Percentiles rank a stretch among this genome's conserved stretches.
phyloP scores from a whole-genome alignment of 2,329 filamentous ascomycete genomes.

The Trichoderma harzianum region DNA sequence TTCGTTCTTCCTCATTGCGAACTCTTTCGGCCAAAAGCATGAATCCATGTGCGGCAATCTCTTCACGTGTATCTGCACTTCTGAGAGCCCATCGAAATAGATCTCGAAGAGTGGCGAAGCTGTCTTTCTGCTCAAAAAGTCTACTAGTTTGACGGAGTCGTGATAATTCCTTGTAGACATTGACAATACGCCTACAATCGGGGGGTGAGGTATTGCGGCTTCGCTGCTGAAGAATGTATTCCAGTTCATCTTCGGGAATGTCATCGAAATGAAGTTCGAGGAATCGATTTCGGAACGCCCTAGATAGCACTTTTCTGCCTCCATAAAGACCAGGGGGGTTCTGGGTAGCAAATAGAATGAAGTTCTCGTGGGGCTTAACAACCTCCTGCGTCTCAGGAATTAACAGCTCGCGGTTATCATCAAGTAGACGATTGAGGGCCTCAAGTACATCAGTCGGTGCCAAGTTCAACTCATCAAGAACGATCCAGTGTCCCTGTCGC shows the following conservation, averaged over 20 bases:
- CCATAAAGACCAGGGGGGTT: slow-evolving; percentile 96
- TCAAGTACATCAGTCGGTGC: slow-evolving; percentile 96
- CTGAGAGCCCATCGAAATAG: slow-evolving; percentile 92
- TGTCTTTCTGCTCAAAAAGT: slow-evolving; percentile 94
- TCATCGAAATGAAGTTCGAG: slow-evolving; percentile 97
- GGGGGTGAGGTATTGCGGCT: slow-evolving; percentile 84
- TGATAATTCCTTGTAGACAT: slow-evolving; percentile 90
- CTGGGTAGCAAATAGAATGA: slow-evolving; percentile 97
- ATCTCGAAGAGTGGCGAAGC: slow-evolving; percentile 93
- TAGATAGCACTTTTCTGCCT: slow-evolving; percentile 85
- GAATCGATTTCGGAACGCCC: slow-evolving; percentile 95
- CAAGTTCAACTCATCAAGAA: slow-evolving; percentile 94
- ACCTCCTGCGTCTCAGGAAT: slow-evolving; percentile 96
- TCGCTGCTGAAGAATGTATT: slow-evolving; percentile 83
- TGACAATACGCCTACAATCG: slow-evolving; percentile 86
- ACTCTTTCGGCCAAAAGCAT: slow-evolving; percentile 96
- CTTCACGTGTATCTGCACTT: slow-evolving; percentile 77
- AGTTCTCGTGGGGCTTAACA: slow-evolving; percentile 86
- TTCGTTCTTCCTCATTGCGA: slow-evolving; percentile 80
- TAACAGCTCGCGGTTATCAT: slow-evolving; percentile 93
- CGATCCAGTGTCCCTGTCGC: slow-evolving; percentile 93
- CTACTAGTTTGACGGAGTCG: slow-evolving; percentile 83
- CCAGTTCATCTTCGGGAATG: slow-evolving; percentile 90
- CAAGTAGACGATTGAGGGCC: slow-evolving; percentile 88
- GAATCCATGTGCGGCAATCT: slow-evolving; percentile 88